Evolutionary conservation across 495 filamentous ascomycete species (phyloP).

Genomic region (Astrothelium subdiscretum): DNA sequence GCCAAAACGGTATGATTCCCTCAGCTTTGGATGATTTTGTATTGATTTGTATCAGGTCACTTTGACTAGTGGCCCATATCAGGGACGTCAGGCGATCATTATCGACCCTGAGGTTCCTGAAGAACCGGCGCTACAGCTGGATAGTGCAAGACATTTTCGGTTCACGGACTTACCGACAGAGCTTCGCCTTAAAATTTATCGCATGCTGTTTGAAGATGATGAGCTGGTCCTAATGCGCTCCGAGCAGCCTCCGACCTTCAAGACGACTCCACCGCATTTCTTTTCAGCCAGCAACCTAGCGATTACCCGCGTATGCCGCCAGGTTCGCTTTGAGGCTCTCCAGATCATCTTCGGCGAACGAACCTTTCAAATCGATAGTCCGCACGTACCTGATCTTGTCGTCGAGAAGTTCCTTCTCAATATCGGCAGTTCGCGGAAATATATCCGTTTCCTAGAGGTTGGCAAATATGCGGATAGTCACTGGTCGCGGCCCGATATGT

Average conservation of each 20-base stretch:
- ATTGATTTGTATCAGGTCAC: background rate
- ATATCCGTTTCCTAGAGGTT: background rate
- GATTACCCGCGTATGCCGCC: conserved; percentile 9
- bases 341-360: conserved; percentile 13
- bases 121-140: background rate
- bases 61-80: background rate
- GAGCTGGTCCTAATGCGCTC: background rate
- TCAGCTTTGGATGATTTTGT: background rate
- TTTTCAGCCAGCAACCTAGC: conserved; percentile 11
- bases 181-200: background rate
- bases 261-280: background rate
- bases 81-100: background rate
- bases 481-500: background rate
- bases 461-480: background rate
- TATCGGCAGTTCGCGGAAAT: background rate
- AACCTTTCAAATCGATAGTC: conserved; percentile 9
- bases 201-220: background rate
- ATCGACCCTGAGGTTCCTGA: background rate
- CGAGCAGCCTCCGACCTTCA: background rate
- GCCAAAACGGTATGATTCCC: background rate
- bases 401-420: background rate
- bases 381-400: background rate
- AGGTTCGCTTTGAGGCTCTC: conserved; percentile 11
- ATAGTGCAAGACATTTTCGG: background rate
- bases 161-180: background rate